Evolutionary conservation across 2,329 filamentous ascomycete genomes (phyloP).

Genomic region (Periconia sp.): DNA sequence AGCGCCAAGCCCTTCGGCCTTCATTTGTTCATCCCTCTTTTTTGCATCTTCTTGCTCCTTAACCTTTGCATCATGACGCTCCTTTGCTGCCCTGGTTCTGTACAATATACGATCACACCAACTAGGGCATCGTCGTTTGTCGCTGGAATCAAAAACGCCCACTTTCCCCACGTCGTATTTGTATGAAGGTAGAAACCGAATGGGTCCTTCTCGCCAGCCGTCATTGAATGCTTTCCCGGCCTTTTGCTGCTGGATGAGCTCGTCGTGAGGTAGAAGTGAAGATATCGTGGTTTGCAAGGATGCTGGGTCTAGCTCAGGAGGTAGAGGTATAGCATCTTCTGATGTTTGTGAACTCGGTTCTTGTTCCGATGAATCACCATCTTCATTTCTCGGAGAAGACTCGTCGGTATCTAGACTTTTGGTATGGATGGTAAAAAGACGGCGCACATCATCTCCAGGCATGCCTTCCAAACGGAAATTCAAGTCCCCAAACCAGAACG

Average conservation of each 20-base stretch:
- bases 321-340: conserved; percentile 37
- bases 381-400: conserved; percentile 2
- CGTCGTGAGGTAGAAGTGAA: conserved; percentile 86
- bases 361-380: conserved; percentile 17
- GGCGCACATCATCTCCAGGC: conserved; percentile 85
- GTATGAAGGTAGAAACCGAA: conserved; percentile 90
- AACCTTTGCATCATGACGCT: conserved; percentile 64
- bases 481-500: conserved; percentile 94
- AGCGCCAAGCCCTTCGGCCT: conserved; percentile 72
- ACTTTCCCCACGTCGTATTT: conserved; percentile 97
- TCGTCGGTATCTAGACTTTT: conserved; percentile 61
- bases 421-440: conserved; percentile 79
- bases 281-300: conserved; percentile 87
- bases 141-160: conserved; percentile 89
- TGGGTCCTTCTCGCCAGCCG: conserved; percentile 86
- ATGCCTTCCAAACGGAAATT: conserved; percentile 91
- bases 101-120: conserved; percentile 97
- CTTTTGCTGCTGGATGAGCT: conserved; percentile 74
- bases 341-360: conserved; percentile 16
- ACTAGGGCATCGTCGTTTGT: conserved; percentile 88
- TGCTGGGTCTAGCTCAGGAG: conserved; percentile 68
- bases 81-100: conserved; percentile 71
- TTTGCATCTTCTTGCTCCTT: conserved; percentile 67
- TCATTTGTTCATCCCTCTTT: conserved; percentile 83
- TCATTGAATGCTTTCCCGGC: conserved; percentile 82